Evolutionary conservation across 176 grass and related monocot species (phyloP), one percentile per base, ranked within the genome.

Genomic region (Tillandsia fasciculata): DNA sequence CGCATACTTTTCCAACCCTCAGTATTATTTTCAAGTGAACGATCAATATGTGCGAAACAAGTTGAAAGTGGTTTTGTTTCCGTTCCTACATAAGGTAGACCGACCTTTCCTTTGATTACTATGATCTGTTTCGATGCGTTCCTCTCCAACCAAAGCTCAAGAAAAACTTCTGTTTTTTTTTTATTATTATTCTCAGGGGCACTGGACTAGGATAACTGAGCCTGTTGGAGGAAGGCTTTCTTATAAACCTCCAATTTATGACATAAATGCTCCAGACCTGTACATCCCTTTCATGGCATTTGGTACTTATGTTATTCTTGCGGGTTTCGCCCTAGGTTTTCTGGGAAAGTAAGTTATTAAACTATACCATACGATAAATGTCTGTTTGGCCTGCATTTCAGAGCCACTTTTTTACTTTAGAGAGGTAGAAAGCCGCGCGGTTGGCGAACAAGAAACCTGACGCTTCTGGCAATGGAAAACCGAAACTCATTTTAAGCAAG

Each of bases 261-360:
- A 92, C 74, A 96, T 96, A 79, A 96, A 92, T 64, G 93, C 93
- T 0, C 89, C 88, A 77, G 93, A 96, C 77, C 71, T 96, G 24
- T 96, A 96, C 76, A 96, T 96, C 72, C 93, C 86, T 72, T 89
- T 90, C 70, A 90, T 96, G 93, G 86, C 93, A 76, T 96, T 96
- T 50, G 89, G 80, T 29, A 96, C 69, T 71, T 96, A 91, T 77
- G 71, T 96, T 58, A 73, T 96, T 64, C 86, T 92, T 29, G 73
- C 89, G 13, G 85, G 93, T 15, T 85, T 92, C n/a, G 73, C 86
- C 66, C 54, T 87, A 24, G 93, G 89, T 64, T 84, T 96, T 71
- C 67, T 83, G 72, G 88, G 93, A 79, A 96, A 85, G 93, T 90
- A 81, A 92, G 88, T 72, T 64, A 23, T 14, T 53, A 1, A 3